Percentiles rank a stretch among this genome's conserved stretches.
These are phyloP conservation scores for Rhodotorula sp. DNA, from an alignment of 1,284 basidiomycete species.

Conservation along the genomic window DNA sequence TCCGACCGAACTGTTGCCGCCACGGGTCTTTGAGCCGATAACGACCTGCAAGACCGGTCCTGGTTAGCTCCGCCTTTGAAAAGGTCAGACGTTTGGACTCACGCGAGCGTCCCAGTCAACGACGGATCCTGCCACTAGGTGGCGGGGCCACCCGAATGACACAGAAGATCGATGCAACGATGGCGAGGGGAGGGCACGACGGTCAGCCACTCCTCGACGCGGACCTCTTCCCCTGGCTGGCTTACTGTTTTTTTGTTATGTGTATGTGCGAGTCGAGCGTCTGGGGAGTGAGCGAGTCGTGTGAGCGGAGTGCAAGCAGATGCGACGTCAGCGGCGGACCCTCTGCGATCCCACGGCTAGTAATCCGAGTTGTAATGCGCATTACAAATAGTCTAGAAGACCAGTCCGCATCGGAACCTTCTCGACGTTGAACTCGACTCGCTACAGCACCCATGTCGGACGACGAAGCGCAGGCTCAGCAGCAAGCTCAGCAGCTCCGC, in stretches of 20 bases:
- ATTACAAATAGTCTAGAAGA: not conserved
- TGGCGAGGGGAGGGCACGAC: not conserved
- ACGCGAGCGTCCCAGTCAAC: not conserved
- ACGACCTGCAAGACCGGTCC: conserved; percentile 52
- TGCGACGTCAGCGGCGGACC: too few species aligned
- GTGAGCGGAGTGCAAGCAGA: not conserved
- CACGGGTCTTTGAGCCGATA: conserved; percentile 70
- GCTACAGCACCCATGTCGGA: conserved; percentile 21
- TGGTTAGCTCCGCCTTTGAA: too few species aligned
- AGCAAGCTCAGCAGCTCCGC: conserved; percentile 53
- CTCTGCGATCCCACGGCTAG: not conserved
- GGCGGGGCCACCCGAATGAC: too few species aligned
- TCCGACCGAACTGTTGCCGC: conserved; percentile 55
- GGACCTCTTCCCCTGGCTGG: not conserved
- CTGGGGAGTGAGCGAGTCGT: not conserved
- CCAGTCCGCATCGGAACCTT: not conserved
- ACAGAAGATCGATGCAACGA: not conserved
- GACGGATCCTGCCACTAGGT: too few species aligned
- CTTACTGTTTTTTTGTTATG: not conserved
- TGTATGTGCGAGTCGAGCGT: not conserved
- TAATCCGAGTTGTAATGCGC: not conserved
- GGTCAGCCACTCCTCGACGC: not conserved
- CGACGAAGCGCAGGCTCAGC: conserved; percentile 9
- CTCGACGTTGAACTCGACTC: not conserved
- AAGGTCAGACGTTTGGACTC: not conserved